Conservation (phyloP, 2,329 filamentous ascomycete species). For the Fusarium burgessii region DNA sequence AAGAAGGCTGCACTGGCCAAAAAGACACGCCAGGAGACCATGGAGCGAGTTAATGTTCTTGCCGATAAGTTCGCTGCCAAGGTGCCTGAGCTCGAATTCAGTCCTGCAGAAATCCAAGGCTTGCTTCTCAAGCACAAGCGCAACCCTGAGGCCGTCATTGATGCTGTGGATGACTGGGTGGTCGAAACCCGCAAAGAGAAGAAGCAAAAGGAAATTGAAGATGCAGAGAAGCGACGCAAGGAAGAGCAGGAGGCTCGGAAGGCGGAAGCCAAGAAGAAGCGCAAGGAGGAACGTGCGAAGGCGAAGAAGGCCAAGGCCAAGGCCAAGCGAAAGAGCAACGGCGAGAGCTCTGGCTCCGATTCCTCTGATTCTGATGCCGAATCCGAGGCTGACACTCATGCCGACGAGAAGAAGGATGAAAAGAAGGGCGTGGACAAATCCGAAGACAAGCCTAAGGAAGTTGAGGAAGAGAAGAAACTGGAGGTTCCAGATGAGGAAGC, state of each 20-base stretch:
- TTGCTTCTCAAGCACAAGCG: conserved; percentile 68
- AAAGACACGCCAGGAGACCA: conserved; percentile 51
- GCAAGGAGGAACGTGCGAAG: conserved; percentile 44
- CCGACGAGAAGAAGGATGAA: conserved; percentile 33
- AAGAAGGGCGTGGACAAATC: conserved; percentile 35
- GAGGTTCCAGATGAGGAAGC: conserved; percentile 15
- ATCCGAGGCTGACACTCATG: conserved; percentile 42
- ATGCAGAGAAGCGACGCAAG: conserved; percentile 57
- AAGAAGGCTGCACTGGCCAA: conserved; percentile 50
- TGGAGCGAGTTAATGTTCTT: conserved; percentile 58
- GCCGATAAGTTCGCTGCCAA: conserved; percentile 61
- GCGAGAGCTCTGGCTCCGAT: conserved; percentile 40
- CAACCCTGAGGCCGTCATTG: conserved; percentile 61
- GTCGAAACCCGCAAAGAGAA: conserved; percentile 62
- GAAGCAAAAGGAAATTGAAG: conserved; percentile 58
- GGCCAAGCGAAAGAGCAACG: conserved; percentile 39
- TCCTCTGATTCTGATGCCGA: conserved; percentile 41
- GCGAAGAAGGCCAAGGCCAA: conserved; percentile 43
- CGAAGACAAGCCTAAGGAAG: conserved; percentile 7
- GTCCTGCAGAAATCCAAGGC: conserved; percentile 71
- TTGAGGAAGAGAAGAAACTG: conserved; percentile 15
- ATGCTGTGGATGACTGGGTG: conserved; percentile 62
- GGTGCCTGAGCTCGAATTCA: conserved; percentile 68
- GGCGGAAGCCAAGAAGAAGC: conserved; percentile 47
- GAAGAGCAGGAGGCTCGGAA: conserved; percentile 50